Conservation (phyloP, 805 yeast species). For the Naumovozyma baii region DNA sequence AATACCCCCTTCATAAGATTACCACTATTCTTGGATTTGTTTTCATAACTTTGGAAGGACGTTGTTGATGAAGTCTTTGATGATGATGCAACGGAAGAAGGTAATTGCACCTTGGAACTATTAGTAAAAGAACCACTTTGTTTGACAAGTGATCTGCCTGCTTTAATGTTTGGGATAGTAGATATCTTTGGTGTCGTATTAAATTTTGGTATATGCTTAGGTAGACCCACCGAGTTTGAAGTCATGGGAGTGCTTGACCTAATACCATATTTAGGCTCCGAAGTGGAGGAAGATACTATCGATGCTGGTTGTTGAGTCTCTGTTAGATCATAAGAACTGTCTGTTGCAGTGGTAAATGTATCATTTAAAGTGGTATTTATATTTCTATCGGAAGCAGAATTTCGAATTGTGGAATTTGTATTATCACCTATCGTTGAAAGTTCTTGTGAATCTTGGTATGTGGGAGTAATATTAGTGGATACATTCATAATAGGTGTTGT, state of each 20-base stretch:
- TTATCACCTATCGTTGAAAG: slow-evolving; percentile 16
- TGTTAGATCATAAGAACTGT: slow-evolving; percentile 4
- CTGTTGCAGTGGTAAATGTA: slow-evolving; percentile 4
- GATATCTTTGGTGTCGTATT: background rate
- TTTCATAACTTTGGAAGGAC: background rate
- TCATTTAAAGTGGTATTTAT: slow-evolving; percentile 5
- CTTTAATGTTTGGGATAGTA: background rate
- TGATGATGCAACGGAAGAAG: background rate
- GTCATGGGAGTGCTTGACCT: background rate
- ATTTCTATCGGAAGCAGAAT: slow-evolving; percentile 10
- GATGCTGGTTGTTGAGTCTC: background rate
- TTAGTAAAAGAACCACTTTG: background rate
- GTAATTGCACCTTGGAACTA: background rate
- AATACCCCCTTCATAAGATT: slow-evolving; percentile 51
- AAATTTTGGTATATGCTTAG: background rate
- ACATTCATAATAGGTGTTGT: slow-evolving; percentile 1
- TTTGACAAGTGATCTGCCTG: background rate
- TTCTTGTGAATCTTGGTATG: slow-evolving; percentile 6
- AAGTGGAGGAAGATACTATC: background rate
- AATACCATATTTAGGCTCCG: background rate
- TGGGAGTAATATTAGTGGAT: slow-evolving; percentile 2
- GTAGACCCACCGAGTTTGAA: background rate
- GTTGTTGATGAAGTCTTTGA: background rate
- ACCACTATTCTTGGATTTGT: slow-evolving; percentile 10
- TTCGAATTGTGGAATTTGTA: slow-evolving; percentile 21